Conservation (phyloP, 352 stramenopile genomes). For the Elongisporangium prolatum region DNA sequence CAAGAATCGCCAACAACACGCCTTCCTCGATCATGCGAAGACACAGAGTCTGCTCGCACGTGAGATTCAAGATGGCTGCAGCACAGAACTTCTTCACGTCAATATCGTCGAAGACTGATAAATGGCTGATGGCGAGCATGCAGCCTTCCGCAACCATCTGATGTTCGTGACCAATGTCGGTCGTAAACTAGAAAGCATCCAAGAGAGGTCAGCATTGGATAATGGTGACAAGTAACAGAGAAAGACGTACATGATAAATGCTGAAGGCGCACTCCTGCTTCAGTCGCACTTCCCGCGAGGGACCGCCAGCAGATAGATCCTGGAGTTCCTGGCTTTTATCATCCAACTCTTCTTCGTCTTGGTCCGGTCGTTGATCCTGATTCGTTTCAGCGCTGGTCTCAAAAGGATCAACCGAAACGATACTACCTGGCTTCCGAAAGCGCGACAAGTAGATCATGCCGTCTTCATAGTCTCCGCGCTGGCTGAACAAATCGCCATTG, state of each 20-base stretch:
- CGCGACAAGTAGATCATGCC: constrained; percentile 87
- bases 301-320: constrained; percentile 9
- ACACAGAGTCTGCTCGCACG: constrained; percentile 41
- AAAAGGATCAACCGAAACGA: constrained; percentile 16
- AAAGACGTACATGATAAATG: constrained; percentile 67
- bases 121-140: constrained; percentile 64
- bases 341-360: constrained; percentile 39
- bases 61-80: constrained; percentile 75
- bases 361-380: constrained; percentile 25
- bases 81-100: constrained; percentile 83
- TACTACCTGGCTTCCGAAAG: constrained; percentile 53
- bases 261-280: constrained; percentile 83
- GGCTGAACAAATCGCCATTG: constrained; percentile 75
- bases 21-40: constrained; percentile 71
- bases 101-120: constrained; percentile 76
- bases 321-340: constrained; percentile 37
- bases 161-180: constrained; percentile 50
- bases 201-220: neutral
- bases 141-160: constrained; percentile 75
- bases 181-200: constrained; percentile 45
- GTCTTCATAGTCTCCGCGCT: constrained; percentile 79
- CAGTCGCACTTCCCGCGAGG: constrained; percentile 55
- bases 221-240: neutral
- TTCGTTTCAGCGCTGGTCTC: constrained; percentile 22
- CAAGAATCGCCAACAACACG: constrained; percentile 58